A percentile compares a stretch with the other conserved stretches of the same genome.
These are phyloP conservation scores for Puccinia sorghi DNA, from an alignment of 1,284 basidiomycete genomes.

Conservation along the genomic window DNA sequence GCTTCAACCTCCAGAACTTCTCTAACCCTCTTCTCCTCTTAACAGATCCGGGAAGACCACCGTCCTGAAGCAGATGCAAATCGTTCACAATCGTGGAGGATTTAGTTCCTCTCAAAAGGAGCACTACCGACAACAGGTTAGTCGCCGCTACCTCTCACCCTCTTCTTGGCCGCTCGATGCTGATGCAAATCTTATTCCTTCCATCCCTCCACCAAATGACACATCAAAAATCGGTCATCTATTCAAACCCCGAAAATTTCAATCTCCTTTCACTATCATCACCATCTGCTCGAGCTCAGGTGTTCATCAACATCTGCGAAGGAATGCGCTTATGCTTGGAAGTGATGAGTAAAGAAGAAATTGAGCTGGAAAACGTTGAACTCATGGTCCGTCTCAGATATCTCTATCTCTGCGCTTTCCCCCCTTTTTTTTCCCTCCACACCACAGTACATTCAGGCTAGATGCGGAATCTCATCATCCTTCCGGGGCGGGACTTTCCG, in stretches of 20 bases:
- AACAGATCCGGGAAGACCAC: conserved; percentile 47
- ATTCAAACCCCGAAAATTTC: neutral
- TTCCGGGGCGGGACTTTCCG: neutral
- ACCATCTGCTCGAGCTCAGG: conserved; percentile 5
- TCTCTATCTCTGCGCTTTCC: no score
- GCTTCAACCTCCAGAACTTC: neutral
- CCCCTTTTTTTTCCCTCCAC: neutral
- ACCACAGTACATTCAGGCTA: no score
- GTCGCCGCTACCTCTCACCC: neutral
- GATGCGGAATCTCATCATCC: no score
- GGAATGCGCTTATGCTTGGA: conserved; percentile 44
- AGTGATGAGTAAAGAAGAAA: conserved; percentile 46
- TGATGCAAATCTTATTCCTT: no score
- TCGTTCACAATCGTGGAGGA: conserved; percentile 45
- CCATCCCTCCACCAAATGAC: no score
- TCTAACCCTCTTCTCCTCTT: neutral
- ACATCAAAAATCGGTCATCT: no score
- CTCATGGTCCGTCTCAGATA: conserved; percentile 31
- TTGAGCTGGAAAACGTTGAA: conserved; percentile 32
- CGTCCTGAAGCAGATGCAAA: conserved; percentile 49
- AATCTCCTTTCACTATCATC: neutral
- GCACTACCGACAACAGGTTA: conserved; percentile 48
- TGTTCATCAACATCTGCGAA: conserved; percentile 49
- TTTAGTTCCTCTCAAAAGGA: conserved; percentile 43
- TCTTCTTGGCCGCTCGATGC: neutral